These are phyloP conservation scores for Rhodotorula sp. DNA, from an alignment of 1,284 basidiomycete species.

Conservation along the genomic window DNA sequence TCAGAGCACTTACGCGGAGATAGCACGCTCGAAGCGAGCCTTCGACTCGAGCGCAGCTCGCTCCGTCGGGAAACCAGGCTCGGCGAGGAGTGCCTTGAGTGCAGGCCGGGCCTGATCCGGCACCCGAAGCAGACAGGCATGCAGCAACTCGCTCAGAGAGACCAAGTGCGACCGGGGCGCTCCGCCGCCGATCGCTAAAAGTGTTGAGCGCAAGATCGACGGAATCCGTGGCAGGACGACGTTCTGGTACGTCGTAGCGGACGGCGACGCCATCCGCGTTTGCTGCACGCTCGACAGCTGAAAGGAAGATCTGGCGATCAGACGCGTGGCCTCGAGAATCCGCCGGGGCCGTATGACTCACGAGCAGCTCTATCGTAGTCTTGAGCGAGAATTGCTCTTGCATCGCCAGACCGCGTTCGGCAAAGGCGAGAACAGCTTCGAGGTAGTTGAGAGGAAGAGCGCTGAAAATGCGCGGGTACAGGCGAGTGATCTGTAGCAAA, in stretches of 20 bases:
- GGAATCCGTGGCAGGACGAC: conserved; percentile 23
- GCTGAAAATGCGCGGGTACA: conserved; percentile 34
- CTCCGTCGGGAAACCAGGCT: conserved; percentile 30
- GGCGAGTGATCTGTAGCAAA: conserved; percentile 20
- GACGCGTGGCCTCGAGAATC: rapidly evolving
- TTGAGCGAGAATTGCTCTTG: conserved; percentile 45
- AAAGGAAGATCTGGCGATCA: too few species aligned
- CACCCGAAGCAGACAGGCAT: conserved; percentile 42
- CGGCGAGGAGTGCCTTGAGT: conserved; percentile 33
- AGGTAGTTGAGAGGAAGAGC: conserved; percentile 33
- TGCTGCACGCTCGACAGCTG: conserved; percentile 42
- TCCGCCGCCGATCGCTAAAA: conserved; percentile 34
- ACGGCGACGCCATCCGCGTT: conserved; percentile 35
- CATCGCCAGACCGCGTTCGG: conserved; percentile 37
- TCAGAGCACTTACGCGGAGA: conserved; percentile 25
- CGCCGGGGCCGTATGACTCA: neutral
- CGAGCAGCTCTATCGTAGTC: conserved; percentile 40
- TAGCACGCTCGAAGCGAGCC: conserved; percentile 33
- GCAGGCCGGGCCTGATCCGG: conserved; percentile 35
- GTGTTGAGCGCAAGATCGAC: conserved; percentile 29
- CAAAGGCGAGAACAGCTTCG: conserved; percentile 36
- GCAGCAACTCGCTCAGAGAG: conserved; percentile 44
- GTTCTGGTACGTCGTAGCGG: conserved; percentile 21
- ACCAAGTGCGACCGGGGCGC: conserved; percentile 43
- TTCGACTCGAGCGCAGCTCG: conserved; percentile 34